phyloP scores from a whole-genome alignment of 306 rosid species.

The Cucurbita moschata region DNA sequence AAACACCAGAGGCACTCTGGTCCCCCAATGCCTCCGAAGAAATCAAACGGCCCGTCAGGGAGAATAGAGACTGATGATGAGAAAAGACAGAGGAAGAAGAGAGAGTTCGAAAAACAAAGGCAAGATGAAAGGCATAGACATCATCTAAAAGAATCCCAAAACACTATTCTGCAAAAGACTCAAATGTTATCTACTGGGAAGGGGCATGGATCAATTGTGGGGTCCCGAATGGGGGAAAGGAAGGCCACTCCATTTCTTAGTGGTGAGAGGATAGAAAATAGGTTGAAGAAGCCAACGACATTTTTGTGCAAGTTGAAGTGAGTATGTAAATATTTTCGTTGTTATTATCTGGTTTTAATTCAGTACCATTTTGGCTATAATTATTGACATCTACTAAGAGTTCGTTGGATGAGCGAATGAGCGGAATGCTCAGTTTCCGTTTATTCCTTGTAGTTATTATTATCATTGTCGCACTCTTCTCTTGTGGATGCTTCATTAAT shows the following conservation, averaged over 20 bases:
- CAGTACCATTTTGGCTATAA: neutral
- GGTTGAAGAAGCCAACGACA: conserved; percentile 94
- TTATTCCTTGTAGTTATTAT: neutral
- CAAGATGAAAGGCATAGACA: conserved; percentile 88
- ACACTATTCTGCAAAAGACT: conserved; percentile 52
- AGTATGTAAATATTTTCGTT: conserved; percentile 26
- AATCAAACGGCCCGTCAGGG: conserved; percentile 35
- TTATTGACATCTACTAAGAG: neutral
- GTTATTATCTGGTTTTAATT: neutral
- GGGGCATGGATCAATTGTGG: conserved; percentile 71
- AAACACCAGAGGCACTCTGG: conserved; percentile 52
- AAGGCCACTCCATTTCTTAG: conserved; percentile 56
- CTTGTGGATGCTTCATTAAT: neutral
- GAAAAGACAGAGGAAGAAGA: conserved; percentile 62
- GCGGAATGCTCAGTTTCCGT: neutral
- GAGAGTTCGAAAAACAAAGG: conserved; percentile 72
- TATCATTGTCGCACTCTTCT: neutral
- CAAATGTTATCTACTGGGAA: conserved; percentile 61
- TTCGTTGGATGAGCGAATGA: neutral
- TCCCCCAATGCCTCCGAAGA: conserved; percentile 31
- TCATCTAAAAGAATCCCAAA: conserved; percentile 76
- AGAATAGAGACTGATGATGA: conserved; percentile 82
- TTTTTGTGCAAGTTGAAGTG: conserved; percentile 96
- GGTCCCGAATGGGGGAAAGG: conserved; percentile 82
- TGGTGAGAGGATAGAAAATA: conserved; percentile 84